These are phyloP conservation scores for Tilletia indica DNA, from an alignment of 1,284 basidiomycete genomes.

Conservation along the genomic window DNA sequence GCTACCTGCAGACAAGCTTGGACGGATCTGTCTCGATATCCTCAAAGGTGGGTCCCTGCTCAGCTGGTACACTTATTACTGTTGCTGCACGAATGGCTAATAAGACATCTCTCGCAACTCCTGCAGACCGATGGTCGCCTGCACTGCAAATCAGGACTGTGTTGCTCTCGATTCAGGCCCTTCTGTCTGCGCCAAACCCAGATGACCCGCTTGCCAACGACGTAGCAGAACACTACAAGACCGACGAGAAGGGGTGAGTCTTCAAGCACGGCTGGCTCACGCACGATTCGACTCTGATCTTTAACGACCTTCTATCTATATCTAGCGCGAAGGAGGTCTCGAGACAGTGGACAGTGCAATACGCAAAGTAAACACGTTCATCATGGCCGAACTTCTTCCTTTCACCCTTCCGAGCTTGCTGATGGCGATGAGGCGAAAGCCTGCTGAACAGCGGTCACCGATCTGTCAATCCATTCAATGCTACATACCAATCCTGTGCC, in stretches of 20 bases:
- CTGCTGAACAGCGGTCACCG: too few relatives aligned
- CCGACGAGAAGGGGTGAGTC: slow-evolving; percentile 85
- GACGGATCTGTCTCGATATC: slow-evolving; percentile 96
- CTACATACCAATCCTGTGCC: too few relatives aligned
- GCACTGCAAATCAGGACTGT: slow-evolving; percentile 97
- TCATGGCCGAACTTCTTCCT: neutral
- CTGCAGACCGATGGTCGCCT: slow-evolving; percentile 96
- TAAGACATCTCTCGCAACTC: neutral
- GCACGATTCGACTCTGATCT: slow-evolving; percentile 4
- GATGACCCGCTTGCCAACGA: slow-evolving; percentile 94
- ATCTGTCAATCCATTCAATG: too few relatives aligned
- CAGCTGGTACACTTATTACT: too few relatives aligned
- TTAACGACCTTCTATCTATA: neutral
- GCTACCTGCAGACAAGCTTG: slow-evolving; percentile 77
- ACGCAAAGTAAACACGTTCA: slow-evolving; percentile 28
- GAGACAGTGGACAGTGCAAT: slow-evolving; percentile 48
- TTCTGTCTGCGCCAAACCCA: slow-evolving; percentile 92
- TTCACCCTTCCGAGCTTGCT: too few relatives aligned
- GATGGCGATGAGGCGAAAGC: too few relatives aligned
- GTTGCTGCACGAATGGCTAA: too few relatives aligned
- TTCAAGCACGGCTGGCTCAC: slow-evolving; percentile 68
- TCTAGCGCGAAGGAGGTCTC: slow-evolving; percentile 51
- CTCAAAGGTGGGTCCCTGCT: slow-evolving; percentile 69
- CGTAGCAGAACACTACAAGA: slow-evolving; percentile 97
- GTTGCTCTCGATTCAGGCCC: slow-evolving; percentile 89